Evolutionary conservation across 805 yeast genomes (phyloP).

Genomic region (Saturnispora sanitii): DNA sequence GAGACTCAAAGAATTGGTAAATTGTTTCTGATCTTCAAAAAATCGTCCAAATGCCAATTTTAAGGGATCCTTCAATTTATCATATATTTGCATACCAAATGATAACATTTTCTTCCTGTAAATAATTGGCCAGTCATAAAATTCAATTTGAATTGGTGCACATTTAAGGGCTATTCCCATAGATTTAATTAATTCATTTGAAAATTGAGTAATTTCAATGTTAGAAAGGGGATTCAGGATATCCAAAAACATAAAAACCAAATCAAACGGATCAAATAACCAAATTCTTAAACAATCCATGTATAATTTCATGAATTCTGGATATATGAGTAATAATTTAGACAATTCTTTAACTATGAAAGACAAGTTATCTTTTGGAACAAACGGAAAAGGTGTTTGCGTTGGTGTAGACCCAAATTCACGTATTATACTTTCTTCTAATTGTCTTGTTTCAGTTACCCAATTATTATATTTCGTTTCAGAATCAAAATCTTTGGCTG

Average conservation of each 20-base stretch:
- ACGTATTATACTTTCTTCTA: constrained; percentile 9
- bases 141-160: constrained; percentile 19
- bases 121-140: constrained; percentile 21
- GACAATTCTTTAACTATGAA: constrained; percentile 10
- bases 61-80: constrained; percentile 10
- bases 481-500: constrained; percentile 12
- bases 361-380: constrained; percentile 10
- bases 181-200: constrained; percentile 11
- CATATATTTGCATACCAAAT: constrained; percentile 14
- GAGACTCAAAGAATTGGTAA: constrained; percentile 17
- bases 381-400: neutral
- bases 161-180: constrained; percentile 20
- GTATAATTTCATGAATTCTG: constrained; percentile 19
- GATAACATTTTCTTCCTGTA: constrained; percentile 12
- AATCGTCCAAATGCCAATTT: constrained; percentile 12
- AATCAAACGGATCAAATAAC: constrained; percentile 26
- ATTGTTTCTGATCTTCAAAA: constrained; percentile 16
- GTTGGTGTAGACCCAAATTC: constrained; percentile 1
- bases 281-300: constrained; percentile 23
- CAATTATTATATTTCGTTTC: constrained; percentile 12
- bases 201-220: neutral
- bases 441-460: constrained; percentile 10
- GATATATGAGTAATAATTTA: constrained; percentile 13
- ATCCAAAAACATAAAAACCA: constrained; percentile 14
- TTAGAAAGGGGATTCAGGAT: constrained; percentile 8